A percentile compares a stretch with the other conserved stretches of the same genome.
phyloP scores from a whole-genome alignment of 495 filamentous ascomycete genomes.

The Bacidia rubella region DNA sequence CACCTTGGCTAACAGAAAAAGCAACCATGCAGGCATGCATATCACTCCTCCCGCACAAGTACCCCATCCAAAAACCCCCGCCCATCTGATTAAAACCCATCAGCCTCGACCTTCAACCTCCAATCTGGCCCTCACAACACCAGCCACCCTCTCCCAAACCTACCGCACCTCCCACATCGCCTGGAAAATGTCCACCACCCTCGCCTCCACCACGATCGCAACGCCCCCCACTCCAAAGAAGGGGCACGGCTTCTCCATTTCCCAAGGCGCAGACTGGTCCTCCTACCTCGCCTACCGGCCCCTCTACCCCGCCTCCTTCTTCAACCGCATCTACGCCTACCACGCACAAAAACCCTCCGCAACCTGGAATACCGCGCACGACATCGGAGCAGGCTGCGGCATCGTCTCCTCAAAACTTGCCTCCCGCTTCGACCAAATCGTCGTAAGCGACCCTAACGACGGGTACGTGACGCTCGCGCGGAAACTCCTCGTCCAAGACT shows the following conservation, averaged over 20 bases:
- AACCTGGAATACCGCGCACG: constrained; percentile 12
- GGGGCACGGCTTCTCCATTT: constrained; percentile 7
- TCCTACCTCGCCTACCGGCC: constrained; percentile 16
- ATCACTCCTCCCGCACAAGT: too few species aligned
- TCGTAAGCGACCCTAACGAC: constrained; percentile 22
- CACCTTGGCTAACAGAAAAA: too few species aligned
- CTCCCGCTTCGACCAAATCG: constrained; percentile 12
- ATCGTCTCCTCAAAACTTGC: constrained; percentile 19
- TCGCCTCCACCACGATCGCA: background rate
- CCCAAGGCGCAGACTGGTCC: constrained; percentile 16
- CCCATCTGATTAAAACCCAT: too few species aligned
- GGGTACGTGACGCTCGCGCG: constrained; percentile 16
- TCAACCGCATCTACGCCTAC: constrained; percentile 17
- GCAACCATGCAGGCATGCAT: too few species aligned
- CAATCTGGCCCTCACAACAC: too few species aligned
- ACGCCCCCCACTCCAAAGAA: background rate
- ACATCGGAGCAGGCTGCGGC: constrained; percentile 19
- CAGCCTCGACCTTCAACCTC: too few species aligned
- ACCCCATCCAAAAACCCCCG: too few species aligned
- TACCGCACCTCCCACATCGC: too few species aligned
- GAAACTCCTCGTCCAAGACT: constrained; percentile 8
- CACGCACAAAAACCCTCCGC: constrained; percentile 12
- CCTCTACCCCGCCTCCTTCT: constrained; percentile 16
- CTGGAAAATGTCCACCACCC: too few species aligned
- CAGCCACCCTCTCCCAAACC: too few species aligned